Base-by-base conservation (phyloP, 1,284 basidiomycete genomes). In the Tilletia walkeri region DNA sequence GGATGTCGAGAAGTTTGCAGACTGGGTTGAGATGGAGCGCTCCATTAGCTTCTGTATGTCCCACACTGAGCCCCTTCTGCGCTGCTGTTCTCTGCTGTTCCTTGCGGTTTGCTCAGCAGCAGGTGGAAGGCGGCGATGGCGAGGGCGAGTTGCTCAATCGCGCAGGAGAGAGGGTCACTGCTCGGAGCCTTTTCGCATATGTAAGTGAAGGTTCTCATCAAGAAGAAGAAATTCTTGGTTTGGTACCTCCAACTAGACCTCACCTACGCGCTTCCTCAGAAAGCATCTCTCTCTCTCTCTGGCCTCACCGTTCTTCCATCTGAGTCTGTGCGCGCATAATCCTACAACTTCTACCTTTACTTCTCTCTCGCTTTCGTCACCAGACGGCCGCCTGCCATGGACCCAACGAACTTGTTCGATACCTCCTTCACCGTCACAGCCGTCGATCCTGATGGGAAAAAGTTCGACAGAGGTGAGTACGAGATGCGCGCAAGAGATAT, bases 401-500 rank as follows among this genome's bases (percentile, higher is more conserved):
- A 69, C 67, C 76, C 80, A 0, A 78, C 80, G 45, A 80, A 81
- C 71, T 71, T 83, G 59, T 83, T 82, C 68, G 82, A 83, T 71
- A 78, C 81, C 61, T 80, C 82, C 66, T 82, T 83, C 56, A 74
- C 77, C 69, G 75, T 83, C 67, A 76, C 71, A 56, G 73, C 78
- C 69, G 82, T 83, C 70, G 82, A 83, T 67, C 82, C 82, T 14
- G 84, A 95, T 82, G 95, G 96, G 69, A 96, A 92, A 86, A 97
- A 95, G 85, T 97, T 96, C 78, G 95, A 97, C 85, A 87, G 95
- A 90, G 95, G 95, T 95, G 73, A 65, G 87, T 45, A 47, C 34
- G 16, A 39, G 38, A 14, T 16, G 16, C 34, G 30, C 47, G 36
- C 6, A 24, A 12, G 18, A 66, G 7, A 67, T 69, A 3, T 59